phyloP scores from a whole-genome alignment of 1,139 yeast species.

The Meyerozyma smithsonii region DNA sequence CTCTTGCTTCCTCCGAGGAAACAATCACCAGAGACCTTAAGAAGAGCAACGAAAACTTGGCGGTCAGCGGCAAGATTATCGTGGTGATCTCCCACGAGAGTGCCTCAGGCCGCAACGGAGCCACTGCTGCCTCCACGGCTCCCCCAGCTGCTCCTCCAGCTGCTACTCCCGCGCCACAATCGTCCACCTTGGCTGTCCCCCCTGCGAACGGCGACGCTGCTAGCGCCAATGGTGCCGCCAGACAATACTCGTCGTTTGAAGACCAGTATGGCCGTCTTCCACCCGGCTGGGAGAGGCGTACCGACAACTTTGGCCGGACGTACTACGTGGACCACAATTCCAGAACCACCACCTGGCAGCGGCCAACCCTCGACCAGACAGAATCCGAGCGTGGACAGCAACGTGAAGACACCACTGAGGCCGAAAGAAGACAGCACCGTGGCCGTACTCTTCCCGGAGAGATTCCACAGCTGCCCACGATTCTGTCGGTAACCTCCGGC shows the following conservation, averaged over 20 bases:
- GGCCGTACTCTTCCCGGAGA: slow-evolving; percentile 87
- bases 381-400: slow-evolving; percentile 63
- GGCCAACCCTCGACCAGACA: slow-evolving; percentile 76
- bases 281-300: slow-evolving; percentile 98
- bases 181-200: slow-evolving; percentile 11
- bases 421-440: slow-evolving; percentile 87
- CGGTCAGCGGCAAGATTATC: slow-evolving; percentile 88
- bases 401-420: slow-evolving; percentile 64
- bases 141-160: slow-evolving; percentile 15
- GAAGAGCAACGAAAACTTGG: slow-evolving; percentile 84
- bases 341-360: slow-evolving; percentile 96
- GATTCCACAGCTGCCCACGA: slow-evolving; percentile 35
- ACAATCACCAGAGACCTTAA: slow-evolving; percentile 91
- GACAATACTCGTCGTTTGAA: slow-evolving; percentile 87
- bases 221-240: slow-evolving; percentile 15
- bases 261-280: slow-evolving; percentile 96
- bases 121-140: slow-evolving; percentile 15
- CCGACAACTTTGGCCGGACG: slow-evolving; percentile 95
- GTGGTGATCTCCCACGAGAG: slow-evolving; percentile 57
- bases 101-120: slow-evolving; percentile 1
- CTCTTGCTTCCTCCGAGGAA: slow-evolving; percentile 58
- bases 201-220: slow-evolving; percentile 10
- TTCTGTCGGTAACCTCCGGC: slow-evolving; percentile 31
- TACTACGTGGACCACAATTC: slow-evolving; percentile 97
- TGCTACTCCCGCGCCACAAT: slow-evolving; percentile 14